These are phyloP conservation scores for Vaccinium macrocarpon DNA, from an alignment of 148 eudicot genomes.

Conservation along the genomic window DNA sequence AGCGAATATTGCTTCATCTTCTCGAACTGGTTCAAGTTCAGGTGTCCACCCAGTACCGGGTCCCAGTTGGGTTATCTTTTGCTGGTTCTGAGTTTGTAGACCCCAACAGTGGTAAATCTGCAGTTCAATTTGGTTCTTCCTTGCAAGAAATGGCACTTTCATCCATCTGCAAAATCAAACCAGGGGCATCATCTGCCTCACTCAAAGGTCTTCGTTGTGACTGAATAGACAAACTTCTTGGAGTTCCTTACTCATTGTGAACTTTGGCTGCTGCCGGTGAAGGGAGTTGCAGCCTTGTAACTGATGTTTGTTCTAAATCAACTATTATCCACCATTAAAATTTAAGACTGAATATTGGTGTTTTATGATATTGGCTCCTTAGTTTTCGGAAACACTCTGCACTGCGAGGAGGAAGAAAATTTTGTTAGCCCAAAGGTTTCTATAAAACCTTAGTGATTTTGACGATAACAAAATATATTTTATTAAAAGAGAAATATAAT, in stretches of 20 bases:
- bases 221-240: slow-evolving; percentile 58
- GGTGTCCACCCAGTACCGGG: slow-evolving; percentile 38
- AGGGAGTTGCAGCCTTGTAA: slow-evolving; percentile 78
- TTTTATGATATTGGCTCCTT: neutral
- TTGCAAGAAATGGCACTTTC: slow-evolving; percentile 33
- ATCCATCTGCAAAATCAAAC: slow-evolving; percentile 35
- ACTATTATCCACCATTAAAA: neutral
- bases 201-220: slow-evolving; percentile 51
- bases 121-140: slow-evolving; percentile 32
- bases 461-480: too few species aligned
- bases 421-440: too few species aligned
- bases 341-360: neutral
- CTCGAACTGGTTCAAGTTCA: slow-evolving; percentile 43
- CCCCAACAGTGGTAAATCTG: slow-evolving; percentile 37
- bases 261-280: slow-evolving; percentile 69
- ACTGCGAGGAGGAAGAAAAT: neutral
- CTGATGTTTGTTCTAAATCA: slow-evolving; percentile 59
- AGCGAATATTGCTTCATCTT: slow-evolving; percentile 49
- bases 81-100: slow-evolving; percentile 48
- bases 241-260: slow-evolving; percentile 55
- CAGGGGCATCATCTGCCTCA: slow-evolving; percentile 38
- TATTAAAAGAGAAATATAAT: too few species aligned
- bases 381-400: neutral
- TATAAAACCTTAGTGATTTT: too few species aligned
- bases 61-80: slow-evolving; percentile 49